These are phyloP conservation scores for Ilex paraguariensis DNA, from an alignment of 305 asterid genomes.

Conservation along the genomic window DNA sequence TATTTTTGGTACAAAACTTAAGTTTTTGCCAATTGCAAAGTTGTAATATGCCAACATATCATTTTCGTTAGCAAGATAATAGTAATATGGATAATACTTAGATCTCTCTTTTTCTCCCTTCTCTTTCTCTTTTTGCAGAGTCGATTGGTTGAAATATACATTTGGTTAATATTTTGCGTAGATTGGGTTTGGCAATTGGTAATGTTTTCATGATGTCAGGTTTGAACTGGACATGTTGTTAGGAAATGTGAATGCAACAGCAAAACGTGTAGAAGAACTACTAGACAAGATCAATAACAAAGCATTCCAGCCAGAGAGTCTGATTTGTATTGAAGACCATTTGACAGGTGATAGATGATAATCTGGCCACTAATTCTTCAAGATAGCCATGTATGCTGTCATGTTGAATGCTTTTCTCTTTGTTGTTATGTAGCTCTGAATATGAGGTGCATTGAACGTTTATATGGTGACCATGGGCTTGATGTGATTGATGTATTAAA, in stretches of 20 bases:
- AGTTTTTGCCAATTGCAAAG: neutral
- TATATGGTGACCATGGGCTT: conserved; percentile 99
- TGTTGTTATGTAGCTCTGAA: conserved; percentile 54
- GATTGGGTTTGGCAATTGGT: conserved; percentile 19
- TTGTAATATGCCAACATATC: no score
- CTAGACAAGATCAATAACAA: conserved; percentile 58
- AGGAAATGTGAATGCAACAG: conserved; percentile 78
- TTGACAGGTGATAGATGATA: conserved; percentile 57
- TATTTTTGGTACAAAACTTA: neutral
- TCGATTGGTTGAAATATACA: no score
- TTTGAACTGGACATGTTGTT: conserved; percentile 98
- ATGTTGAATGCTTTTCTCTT: conserved; percentile 24
- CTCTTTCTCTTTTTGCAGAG: no score
- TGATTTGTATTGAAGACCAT: conserved; percentile 72
- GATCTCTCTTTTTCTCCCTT: no score
- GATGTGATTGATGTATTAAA: conserved; percentile 93
- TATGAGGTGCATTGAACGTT: conserved; percentile 94
- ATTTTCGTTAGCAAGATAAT: no score
- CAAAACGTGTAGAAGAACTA: conserved; percentile 81
- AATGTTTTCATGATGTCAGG: conserved; percentile 49
- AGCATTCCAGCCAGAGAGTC: conserved; percentile 37
- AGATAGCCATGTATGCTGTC: conserved; percentile 19
- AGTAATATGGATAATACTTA: no score
- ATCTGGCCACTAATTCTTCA: conserved; percentile 23
- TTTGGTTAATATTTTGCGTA: neutral